A percentile compares a stretch with the other conserved stretches of the same genome.
Conservation (phyloP, 1,284 basidiomycete genomes). For the Peniophora sp. region DNA sequence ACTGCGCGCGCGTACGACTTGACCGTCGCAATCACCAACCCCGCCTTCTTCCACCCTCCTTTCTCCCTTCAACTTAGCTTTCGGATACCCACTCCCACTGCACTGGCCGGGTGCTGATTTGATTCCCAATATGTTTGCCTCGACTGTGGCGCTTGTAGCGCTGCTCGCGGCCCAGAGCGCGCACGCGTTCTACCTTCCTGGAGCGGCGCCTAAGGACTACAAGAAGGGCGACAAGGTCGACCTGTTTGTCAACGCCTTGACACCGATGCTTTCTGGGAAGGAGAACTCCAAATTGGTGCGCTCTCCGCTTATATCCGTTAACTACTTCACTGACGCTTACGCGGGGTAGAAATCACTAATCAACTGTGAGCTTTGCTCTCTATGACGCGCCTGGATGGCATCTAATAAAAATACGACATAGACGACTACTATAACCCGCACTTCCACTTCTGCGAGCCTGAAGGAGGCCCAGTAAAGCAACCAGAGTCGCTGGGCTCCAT, state of each 20-base stretch:
- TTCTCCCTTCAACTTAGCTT: too few species aligned
- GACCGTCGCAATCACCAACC: too few species aligned
- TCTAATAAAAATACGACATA: conserved; percentile 14
- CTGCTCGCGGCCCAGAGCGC: conserved; percentile 5
- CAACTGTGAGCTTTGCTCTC: conserved; percentile 18
- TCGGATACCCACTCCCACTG: too few species aligned
- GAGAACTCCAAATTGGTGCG: conserved; percentile 75
- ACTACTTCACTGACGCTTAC: neutral
- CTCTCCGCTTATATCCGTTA: conserved; percentile 3
- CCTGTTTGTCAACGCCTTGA: conserved; percentile 80
- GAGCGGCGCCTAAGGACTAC: conserved; percentile 79
- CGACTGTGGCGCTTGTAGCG: neutral
- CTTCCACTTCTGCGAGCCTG: conserved; percentile 85
- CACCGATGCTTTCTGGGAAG: conserved; percentile 67
- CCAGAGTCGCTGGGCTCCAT: conserved; percentile 90
- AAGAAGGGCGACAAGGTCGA: conserved; percentile 61
- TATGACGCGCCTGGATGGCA: neutral
- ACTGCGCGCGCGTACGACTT: too few species aligned
- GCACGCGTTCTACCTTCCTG: conserved; percentile 61
- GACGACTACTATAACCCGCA: conserved; percentile 86
- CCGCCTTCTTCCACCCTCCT: too few species aligned
- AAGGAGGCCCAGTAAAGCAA: conserved; percentile 69
- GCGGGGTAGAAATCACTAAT: conserved; percentile 15
- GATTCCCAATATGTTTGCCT: neutral
- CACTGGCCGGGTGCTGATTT: neutral